A percentile compares a stretch with the other conserved stretches of the same genome.
Evolutionary conservation across 192 early-diverging fungal genomes (phyloP).

Genomic region (Funneliformis mosseae): DNA sequence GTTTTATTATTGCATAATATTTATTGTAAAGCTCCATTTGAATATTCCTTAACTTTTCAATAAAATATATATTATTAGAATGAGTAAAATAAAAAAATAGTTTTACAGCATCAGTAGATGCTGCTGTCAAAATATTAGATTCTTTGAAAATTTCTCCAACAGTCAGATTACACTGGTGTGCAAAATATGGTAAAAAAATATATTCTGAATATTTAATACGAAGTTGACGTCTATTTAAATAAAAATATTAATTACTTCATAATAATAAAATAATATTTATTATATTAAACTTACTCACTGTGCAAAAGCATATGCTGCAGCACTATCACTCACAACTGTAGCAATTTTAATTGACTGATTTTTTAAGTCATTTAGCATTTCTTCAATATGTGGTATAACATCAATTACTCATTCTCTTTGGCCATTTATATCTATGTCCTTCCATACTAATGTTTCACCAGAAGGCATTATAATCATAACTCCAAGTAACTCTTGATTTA

Average conservation of each 20-base stretch:
- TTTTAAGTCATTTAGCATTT: neutral
- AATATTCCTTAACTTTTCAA: slow-evolving; percentile 18
- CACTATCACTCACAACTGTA: too few relatives aligned
- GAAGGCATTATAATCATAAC: slow-evolving; percentile 5
- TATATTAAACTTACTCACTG: too few relatives aligned
- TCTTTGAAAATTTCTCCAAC: slow-evolving; percentile 22
- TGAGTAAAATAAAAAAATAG: slow-evolving; percentile 2
- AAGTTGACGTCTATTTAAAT: too few relatives aligned
- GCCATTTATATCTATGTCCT: neutral
- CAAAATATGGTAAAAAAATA: too few relatives aligned
- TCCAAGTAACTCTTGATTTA: slow-evolving; percentile 22
- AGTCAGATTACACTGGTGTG: too few relatives aligned
- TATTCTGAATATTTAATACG: too few relatives aligned
- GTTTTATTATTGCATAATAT: neutral
- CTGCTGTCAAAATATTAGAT: neutral
- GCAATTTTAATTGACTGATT: too few relatives aligned
- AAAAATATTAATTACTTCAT: too few relatives aligned
- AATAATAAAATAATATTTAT: too few relatives aligned
- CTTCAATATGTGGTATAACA: slow-evolving; percentile 8
- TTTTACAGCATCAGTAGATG: neutral
- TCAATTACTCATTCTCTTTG: slow-evolving; percentile 11
- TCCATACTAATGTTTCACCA: neutral
- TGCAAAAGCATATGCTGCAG: too few relatives aligned
- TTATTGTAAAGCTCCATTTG: slow-evolving; percentile 1
- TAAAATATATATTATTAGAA: slow-evolving; percentile 24